Percentiles rank a stretch among this genome's conserved stretches.
Evolutionary conservation across 1,284 basidiomycete genomes (phyloP).

Genomic region (Cryptococcus depauperatus): DNA sequence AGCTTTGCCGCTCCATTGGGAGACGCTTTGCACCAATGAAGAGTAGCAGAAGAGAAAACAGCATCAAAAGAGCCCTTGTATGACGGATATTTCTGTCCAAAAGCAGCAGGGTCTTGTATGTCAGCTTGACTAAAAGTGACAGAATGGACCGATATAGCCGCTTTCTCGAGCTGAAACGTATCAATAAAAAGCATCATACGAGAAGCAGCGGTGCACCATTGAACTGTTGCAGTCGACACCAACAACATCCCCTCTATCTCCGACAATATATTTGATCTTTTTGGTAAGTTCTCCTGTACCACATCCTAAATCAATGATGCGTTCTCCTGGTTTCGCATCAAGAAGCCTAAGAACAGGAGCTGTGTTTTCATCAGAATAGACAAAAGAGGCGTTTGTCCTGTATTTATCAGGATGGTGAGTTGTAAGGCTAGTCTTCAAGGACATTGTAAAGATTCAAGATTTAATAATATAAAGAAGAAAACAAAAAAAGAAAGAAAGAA

Average conservation of each 20-base stretch:
- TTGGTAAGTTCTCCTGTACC: conserved; percentile 69
- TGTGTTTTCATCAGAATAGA: conserved; percentile 62
- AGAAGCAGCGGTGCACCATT: conserved; percentile 53
- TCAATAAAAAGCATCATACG: neutral
- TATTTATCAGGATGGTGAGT: conserved; percentile 40
- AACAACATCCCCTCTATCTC: conserved; percentile 52
- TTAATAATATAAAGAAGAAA: neutral
- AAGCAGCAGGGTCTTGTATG: conserved; percentile 23
- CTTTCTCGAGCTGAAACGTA: conserved; percentile 52
- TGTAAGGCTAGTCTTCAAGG: conserved; percentile 14
- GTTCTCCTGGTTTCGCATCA: conserved; percentile 55
- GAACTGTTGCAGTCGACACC: conserved; percentile 62
- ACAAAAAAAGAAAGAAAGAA: too few species aligned
- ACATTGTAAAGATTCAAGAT: neutral
- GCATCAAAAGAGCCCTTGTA: conserved; percentile 42
- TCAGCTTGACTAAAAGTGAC: conserved; percentile 42
- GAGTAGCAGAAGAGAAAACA: conserved; percentile 66
- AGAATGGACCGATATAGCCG: conserved; percentile 54
- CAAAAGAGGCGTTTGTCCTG: conserved; percentile 51
- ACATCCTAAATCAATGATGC: conserved; percentile 70
- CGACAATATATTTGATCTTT: conserved; percentile 53
- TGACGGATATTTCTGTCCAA: conserved; percentile 12
- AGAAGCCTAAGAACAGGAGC: conserved; percentile 58
- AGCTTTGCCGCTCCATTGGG: conserved; percentile 59
- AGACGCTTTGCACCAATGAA: conserved; percentile 76